These are phyloP conservation scores for Sarocladiaceae sp. DNA, from an alignment of 2,329 filamentous ascomycete species.

Conservation along the genomic window DNA sequence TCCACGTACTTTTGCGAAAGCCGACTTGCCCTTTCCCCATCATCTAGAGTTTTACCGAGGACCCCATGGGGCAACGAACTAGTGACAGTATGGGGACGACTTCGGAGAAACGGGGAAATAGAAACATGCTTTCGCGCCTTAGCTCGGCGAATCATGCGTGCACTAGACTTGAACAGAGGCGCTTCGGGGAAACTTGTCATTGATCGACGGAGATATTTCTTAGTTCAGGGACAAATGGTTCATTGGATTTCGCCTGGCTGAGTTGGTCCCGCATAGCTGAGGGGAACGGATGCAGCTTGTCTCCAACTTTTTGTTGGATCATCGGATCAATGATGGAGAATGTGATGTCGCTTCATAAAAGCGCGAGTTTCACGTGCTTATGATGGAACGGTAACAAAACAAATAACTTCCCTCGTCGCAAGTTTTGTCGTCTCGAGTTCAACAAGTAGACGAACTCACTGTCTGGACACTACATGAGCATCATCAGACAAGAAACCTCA, in stretches of 20 bases:
- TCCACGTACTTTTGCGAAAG: background rate
- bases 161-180: too few species aligned
- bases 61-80: constrained; percentile 6
- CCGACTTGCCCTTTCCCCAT: background rate
- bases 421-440: background rate
- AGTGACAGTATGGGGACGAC: background rate
- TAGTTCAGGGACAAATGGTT: too few species aligned
- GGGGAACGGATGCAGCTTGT: background rate
- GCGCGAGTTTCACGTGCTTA: background rate
- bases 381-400: background rate
- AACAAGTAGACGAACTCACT: too few species aligned
- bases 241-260: too few species aligned
- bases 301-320: background rate
- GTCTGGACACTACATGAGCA: background rate
- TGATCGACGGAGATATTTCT: background rate
- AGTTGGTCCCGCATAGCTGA: too few species aligned
- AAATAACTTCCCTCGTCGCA: background rate
- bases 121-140: background rate
- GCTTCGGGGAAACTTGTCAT: background rate
- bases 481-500: background rate
- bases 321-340: background rate
- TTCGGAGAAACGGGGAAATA: constrained; percentile 13
- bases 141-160: too few species aligned
- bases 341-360: background rate
- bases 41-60: background rate